Conservation (phyloP, 805 yeast species). For the Metschnikowia colocasiae region DNA sequence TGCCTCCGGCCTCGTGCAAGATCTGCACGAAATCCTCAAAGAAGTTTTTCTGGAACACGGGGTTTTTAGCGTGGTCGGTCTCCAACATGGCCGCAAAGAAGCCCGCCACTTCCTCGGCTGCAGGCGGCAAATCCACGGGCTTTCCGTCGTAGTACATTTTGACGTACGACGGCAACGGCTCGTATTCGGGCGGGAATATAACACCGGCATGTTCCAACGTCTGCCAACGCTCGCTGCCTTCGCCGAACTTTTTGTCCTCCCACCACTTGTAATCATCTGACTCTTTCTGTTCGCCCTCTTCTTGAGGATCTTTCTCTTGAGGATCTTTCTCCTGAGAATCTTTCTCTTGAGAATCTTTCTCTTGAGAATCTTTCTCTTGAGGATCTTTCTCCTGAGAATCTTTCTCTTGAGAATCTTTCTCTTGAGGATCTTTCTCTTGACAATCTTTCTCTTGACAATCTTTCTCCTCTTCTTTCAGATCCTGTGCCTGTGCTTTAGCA, state of each 20-base stretch:
- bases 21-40: conserved; percentile 74
- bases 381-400: background rate
- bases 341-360: background rate
- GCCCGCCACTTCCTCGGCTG: conserved; percentile 96
- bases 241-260: conserved; percentile 64
- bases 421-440: background rate
- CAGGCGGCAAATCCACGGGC: conserved; percentile 69
- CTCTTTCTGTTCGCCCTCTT: conserved; percentile 13
- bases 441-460: background rate
- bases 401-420: background rate
- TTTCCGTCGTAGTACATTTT: conserved; percentile 72
- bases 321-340: too few species aligned
- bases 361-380: background rate
- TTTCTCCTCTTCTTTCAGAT: background rate
- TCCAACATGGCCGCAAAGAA: conserved; percentile 87
- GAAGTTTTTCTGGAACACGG: conserved; percentile 82
- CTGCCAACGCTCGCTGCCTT: conserved; percentile 81
- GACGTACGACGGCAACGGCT: conserved; percentile 74
- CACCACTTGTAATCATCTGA: conserved; percentile 72
- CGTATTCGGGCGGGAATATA: conserved; percentile 88
- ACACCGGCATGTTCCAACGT: conserved; percentile 87
- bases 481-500: background rate
- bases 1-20: conserved; percentile 61
- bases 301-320: conserved; percentile 10
- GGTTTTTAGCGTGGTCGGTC: conserved; percentile 84